These are phyloP conservation scores for Mucor saturninus DNA, from an alignment of 371 early-diverging fungal genomes.

Conservation along the genomic window DNA sequence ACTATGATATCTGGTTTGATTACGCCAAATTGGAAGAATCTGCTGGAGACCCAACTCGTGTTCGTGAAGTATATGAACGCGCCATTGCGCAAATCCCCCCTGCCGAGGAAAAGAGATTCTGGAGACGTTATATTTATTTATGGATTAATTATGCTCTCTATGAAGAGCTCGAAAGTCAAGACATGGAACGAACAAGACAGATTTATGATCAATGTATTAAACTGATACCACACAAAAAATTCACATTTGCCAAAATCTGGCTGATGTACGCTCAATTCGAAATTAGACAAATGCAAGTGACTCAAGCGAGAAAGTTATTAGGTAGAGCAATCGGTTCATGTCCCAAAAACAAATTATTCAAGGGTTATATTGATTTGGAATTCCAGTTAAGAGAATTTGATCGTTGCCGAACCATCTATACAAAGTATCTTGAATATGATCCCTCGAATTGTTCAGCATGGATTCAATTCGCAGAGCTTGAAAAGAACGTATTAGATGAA, in stretches of 20 bases:
- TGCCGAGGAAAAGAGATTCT: constrained; percentile 87
- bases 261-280: constrained; percentile 90
- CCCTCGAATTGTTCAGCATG: constrained; percentile 89
- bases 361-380: constrained; percentile 96
- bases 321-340: constrained; percentile 87
- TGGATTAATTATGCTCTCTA: constrained; percentile 97
- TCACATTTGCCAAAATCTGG: constrained; percentile 98
- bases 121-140: constrained; percentile 97
- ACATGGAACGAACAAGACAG: constrained; percentile 79
- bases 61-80: constrained; percentile 94
- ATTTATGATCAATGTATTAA: constrained; percentile 86
- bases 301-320: constrained; percentile 80
- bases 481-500: constrained; percentile 81
- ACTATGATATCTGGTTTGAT: constrained; percentile 97
- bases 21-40: constrained; percentile 89
- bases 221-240: constrained; percentile 90
- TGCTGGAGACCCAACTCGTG: constrained; percentile 71
- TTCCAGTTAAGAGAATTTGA: constrained; percentile 92
- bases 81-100: constrained; percentile 92
- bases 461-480: constrained; percentile 95
- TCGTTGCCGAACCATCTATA: constrained; percentile 88
- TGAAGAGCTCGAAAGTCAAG: constrained; percentile 89
- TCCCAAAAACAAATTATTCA: constrained; percentile 86
- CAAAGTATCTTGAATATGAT: constrained; percentile 86
- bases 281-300: constrained; percentile 79